Evolutionary conservation across 2,329 filamentous ascomycete genomes (phyloP).

Genomic region (Bipolaris oryzae): DNA sequence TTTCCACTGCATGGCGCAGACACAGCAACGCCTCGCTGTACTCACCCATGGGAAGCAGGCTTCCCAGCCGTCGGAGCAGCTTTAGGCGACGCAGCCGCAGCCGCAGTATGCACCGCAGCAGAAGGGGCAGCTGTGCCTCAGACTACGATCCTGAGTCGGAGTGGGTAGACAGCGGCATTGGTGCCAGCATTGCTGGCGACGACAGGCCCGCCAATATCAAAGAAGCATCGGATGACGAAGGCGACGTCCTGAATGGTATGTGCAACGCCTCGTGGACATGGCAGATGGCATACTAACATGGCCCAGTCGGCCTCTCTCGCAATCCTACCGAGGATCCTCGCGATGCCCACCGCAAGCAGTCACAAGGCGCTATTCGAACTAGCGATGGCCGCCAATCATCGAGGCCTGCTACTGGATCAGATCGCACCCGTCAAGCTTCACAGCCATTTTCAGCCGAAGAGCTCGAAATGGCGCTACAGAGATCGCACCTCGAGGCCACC

Average conservation of each 20-base stretch:
- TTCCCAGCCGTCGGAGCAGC: slow-evolving; percentile 51
- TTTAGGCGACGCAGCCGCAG: slow-evolving; percentile 40
- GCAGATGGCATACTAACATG: slow-evolving; percentile 23
- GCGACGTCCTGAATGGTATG: slow-evolving; percentile 54
- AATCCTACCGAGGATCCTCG: slow-evolving; percentile 42
- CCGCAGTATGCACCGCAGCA: slow-evolving; percentile 36
- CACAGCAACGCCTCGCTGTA: slow-evolving; percentile 54
- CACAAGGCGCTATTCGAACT: slow-evolving; percentile 36
- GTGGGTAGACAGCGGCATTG: slow-evolving; percentile 46
- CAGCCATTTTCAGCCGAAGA: slow-evolving; percentile 54
- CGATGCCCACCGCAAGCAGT: slow-evolving; percentile 32
- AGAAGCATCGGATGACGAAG: slow-evolving; percentile 54
- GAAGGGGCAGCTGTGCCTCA: slow-evolving; percentile 44
- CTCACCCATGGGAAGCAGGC: slow-evolving; percentile 56
- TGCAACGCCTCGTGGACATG: slow-evolving; percentile 12
- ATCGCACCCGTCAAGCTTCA: slow-evolving; percentile 37
- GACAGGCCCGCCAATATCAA: slow-evolving; percentile 45
- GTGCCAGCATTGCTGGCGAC: slow-evolving; percentile 41
- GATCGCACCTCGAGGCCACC: slow-evolving; percentile 46
- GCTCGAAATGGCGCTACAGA: slow-evolving; percentile 52
- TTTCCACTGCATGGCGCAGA: slow-evolving; percentile 55
- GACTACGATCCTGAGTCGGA: slow-evolving; percentile 48
- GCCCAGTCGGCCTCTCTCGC: slow-evolving; percentile 44
- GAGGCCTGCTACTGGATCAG: slow-evolving; percentile 35
- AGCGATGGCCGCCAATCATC: slow-evolving; percentile 32